Conservation (phyloP, 176 grass and related monocot species). For the Oryza nivara region DNA sequence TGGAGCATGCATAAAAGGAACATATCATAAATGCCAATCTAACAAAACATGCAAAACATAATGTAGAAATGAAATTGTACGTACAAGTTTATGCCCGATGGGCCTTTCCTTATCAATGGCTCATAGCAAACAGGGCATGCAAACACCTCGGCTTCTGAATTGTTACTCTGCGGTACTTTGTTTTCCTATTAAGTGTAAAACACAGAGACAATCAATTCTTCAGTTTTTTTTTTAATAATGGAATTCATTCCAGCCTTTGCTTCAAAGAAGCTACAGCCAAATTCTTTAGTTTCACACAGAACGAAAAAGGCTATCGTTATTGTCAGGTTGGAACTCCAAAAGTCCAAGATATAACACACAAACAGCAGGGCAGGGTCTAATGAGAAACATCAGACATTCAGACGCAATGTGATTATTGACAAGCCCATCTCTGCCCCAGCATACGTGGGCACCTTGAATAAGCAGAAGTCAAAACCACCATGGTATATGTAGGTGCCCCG, state of each 20-base stretch:
- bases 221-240: neutral
- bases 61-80: constrained; percentile 14
- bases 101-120: constrained; percentile 80
- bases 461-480: neutral
- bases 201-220: neutral
- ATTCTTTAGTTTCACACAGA: neutral
- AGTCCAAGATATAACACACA: neutral
- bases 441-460: neutral
- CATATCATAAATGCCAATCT: neutral
- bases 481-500: neutral
- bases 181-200: constrained; percentile 49
- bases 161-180: constrained; percentile 39
- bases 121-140: constrained; percentile 91
- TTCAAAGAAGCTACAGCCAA: too few species aligned
- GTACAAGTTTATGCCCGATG: constrained; percentile 85
- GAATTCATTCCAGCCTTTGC: too few species aligned
- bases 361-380: neutral
- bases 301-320: neutral
- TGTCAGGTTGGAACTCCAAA: neutral
- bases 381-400: neutral
- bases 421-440: neutral
- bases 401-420: neutral
- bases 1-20: constrained; percentile 30
- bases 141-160: constrained; percentile 52
- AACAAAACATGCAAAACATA: neutral